phyloP scores from a whole-genome alignment of 2,329 filamentous ascomycete genomes.

The Trichophyton mentagrophytes region DNA sequence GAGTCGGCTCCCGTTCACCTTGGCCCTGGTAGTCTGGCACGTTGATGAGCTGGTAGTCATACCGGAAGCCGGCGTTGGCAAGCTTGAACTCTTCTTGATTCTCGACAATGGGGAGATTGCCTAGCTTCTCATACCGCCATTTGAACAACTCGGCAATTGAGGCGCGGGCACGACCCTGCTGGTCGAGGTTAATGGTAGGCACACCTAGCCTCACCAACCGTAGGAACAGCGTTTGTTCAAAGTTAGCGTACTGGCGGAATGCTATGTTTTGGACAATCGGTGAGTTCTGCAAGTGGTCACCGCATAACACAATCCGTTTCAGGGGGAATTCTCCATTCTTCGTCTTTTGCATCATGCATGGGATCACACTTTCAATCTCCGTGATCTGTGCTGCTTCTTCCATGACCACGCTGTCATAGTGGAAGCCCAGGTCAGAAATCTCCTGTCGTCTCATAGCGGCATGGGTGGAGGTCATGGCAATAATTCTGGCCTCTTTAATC shows the following conservation, averaged over 20 bases:
- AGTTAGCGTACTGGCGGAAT: constrained; percentile 86
- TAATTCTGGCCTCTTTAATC: constrained; percentile 87
- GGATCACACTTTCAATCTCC: constrained; percentile 93
- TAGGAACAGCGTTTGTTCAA: constrained; percentile 91
- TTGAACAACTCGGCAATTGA: constrained; percentile 80
- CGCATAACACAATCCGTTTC: constrained; percentile 80
- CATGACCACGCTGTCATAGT: constrained; percentile 96
- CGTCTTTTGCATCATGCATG: constrained; percentile 77
- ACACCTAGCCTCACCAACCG: constrained; percentile 82
- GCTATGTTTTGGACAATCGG: constrained; percentile 90
- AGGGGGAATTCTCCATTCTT: constrained; percentile 59
- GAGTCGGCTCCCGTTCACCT: constrained; percentile 78
- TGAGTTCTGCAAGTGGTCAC: constrained; percentile 93
- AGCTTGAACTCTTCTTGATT: constrained; percentile 56
- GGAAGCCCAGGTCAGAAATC: constrained; percentile 83
- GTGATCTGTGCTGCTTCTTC: constrained; percentile 98
- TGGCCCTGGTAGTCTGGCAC: constrained; percentile 83
- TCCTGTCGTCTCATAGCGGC: constrained; percentile 88
- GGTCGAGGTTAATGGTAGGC: constrained; percentile 78
- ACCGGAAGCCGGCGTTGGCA: constrained; percentile 84
- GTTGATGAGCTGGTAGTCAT: constrained; percentile 94
- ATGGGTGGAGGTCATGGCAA: constrained; percentile 98
- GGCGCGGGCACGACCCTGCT: constrained; percentile 81
- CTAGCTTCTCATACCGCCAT: constrained; percentile 77
- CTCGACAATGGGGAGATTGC: constrained; percentile 64